A percentile compares a stretch with the other conserved stretches of the same genome.
Conservation (phyloP, 2,329 filamentous ascomycete species). For the Diaporthe sp. region DNA sequence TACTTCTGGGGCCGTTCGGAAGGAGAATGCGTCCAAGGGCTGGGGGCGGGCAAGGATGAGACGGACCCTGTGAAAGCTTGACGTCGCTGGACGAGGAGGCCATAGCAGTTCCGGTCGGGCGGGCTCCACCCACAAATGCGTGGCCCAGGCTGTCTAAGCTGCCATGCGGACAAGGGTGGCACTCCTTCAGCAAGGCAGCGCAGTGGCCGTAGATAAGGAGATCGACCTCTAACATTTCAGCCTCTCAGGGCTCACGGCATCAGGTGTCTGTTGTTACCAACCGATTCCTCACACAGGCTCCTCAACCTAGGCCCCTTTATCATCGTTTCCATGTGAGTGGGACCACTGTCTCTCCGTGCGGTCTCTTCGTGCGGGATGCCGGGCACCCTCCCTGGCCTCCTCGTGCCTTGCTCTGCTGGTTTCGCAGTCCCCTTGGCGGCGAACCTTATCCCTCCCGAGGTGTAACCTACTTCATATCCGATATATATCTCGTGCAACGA, state of each 20-base stretch:
- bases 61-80: constrained; percentile 21
- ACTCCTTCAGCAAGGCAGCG: constrained; percentile 16
- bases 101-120: constrained; percentile 11
- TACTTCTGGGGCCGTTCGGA: background rate
- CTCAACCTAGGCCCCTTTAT: background rate
- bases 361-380: constrained; percentile 6
- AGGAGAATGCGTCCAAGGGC: background rate
- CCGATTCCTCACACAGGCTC: constrained; percentile 7
- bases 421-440: constrained; percentile 29
- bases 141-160: background rate
- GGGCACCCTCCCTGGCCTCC: background rate
- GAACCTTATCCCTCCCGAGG: constrained; percentile 17
- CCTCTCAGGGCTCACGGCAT: background rate
- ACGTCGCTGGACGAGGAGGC: constrained; percentile 22
- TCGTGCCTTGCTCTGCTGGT: background rate
- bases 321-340: constrained; percentile 18
- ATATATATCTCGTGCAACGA: background rate
- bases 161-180: constrained; percentile 27
- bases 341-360: background rate
- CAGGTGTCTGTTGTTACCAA: constrained; percentile 6
- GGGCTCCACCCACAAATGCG: background rate
- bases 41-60: constrained; percentile 2
- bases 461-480: constrained; percentile 1
- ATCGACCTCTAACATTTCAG: background rate
- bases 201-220: constrained; percentile 28